Percentiles rank a stretch among this genome's conserved stretches.
Conservation (phyloP, 208 protist species). For the Acanthamoeba triangularis region DNA sequence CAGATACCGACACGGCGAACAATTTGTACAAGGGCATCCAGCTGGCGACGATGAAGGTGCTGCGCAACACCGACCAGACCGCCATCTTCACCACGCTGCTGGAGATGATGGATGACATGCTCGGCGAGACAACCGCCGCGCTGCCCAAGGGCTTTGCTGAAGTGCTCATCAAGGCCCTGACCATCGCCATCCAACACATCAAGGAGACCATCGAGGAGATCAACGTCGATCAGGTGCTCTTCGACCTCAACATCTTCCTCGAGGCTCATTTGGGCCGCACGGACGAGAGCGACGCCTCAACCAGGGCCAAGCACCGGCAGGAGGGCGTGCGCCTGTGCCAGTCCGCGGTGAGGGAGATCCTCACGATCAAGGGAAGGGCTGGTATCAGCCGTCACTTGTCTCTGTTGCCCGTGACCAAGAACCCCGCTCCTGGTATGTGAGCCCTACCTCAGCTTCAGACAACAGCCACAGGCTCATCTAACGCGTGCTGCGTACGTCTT, state of each 20-base stretch:
- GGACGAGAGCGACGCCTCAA: background rate
- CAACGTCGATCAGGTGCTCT: constrained; percentile 67
- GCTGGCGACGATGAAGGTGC: constrained; percentile 34
- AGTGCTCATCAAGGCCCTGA: constrained; percentile 73
- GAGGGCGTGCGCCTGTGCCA: constrained; percentile 20
- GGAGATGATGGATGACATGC: constrained; percentile 31
- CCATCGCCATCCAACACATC: constrained; percentile 32
- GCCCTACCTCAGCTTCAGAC: background rate
- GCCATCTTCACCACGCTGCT: constrained; percentile 66
- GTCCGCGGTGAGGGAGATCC: constrained; percentile 52
- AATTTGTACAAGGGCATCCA: constrained; percentile 76
- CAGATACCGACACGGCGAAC: constrained; percentile 57
- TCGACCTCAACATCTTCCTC: constrained; percentile 56
- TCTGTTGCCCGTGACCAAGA: background rate
- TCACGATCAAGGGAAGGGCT: constrained; percentile 42
- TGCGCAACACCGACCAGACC: constrained; percentile 74
- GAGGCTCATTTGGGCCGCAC: background rate
- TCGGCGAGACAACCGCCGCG: background rate
- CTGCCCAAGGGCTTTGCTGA: constrained; percentile 55
- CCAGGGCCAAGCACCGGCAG: background rate
- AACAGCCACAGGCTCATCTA: background rate
- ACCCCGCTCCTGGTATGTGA: constrained; percentile 41
- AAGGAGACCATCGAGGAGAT: constrained; percentile 62
- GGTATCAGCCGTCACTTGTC: constrained; percentile 27
- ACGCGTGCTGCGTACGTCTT: background rate